Conservation (phyloP, 2,329 filamentous ascomycete species). For the Colletotrichum abscissum region DNA sequence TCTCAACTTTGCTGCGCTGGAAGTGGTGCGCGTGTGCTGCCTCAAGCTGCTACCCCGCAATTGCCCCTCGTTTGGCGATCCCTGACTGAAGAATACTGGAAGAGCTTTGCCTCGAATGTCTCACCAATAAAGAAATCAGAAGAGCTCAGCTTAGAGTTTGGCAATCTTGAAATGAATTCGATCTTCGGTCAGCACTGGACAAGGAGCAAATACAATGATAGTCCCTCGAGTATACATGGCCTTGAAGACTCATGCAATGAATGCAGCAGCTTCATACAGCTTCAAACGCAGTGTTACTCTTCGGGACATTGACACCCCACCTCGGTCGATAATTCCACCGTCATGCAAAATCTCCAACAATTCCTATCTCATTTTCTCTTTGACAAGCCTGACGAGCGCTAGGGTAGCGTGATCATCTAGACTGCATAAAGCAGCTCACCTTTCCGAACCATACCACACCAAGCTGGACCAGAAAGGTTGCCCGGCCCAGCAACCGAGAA, state of each 20-base stretch:
- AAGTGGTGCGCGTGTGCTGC: conserved; percentile 1
- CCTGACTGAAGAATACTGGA: not conserved
- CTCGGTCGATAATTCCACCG: conserved; percentile 21
- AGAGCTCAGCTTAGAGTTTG: not conserved
- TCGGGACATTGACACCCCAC: conserved; percentile 2
- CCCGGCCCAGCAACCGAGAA: not conserved
- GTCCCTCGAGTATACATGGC: fast-evolving
- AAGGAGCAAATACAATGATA: no score
- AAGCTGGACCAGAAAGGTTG: not conserved
- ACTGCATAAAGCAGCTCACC: not conserved
- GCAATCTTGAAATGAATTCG: not conserved
- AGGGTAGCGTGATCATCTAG: not conserved
- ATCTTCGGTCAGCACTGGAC: not conserved
- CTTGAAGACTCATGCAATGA: not conserved
- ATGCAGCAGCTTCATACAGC: not conserved
- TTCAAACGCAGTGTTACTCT: not conserved
- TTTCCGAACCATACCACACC: not conserved
- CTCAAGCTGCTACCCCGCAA: conserved; percentile 30
- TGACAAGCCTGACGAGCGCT: not conserved
- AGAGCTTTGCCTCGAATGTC: not conserved
- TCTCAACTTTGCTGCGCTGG: conserved; percentile 1
- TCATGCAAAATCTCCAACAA: not conserved
- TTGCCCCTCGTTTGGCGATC: conserved; percentile 32
- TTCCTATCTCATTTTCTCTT: not conserved
- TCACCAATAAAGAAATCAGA: not conserved